Percentiles rank a stretch among this genome's conserved stretches.
Conservation (phyloP, 345 rosid species). For the Eucalyptus albens region DNA sequence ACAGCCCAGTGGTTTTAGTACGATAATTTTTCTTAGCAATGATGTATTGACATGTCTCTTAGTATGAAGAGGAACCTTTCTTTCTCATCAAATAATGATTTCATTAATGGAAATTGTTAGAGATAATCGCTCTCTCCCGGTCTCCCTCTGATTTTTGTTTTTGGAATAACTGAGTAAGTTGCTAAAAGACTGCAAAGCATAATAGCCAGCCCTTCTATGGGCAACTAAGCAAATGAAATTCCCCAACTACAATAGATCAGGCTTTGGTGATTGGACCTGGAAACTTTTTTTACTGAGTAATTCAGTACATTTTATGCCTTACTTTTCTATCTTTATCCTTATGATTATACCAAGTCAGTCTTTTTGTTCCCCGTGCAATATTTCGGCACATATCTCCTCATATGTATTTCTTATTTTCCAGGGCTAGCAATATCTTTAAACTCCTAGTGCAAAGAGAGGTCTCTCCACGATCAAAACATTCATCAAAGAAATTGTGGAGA, state of each 20-base stretch:
- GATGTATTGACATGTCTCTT: background rate
- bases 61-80: background rate
- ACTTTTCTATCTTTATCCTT: background rate
- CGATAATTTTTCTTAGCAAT: background rate
- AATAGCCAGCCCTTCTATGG: background rate
- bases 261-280: background rate
- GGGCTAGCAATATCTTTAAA: conserved; percentile 41
- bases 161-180: background rate
- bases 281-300: background rate
- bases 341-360: background rate
- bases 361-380: background rate
- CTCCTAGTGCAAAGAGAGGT: conserved; percentile 62
- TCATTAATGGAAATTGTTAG: background rate
- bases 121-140: background rate
- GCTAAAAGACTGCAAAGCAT: background rate
- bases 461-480: conserved; percentile 42
- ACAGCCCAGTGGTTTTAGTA: background rate
- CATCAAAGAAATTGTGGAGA: conserved; percentile 50
- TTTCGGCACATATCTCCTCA: background rate
- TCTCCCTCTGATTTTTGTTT: background rate
- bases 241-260: background rate
- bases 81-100: background rate
- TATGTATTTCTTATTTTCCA: background rate
- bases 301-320: background rate
- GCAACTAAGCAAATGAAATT: background rate